These are phyloP conservation scores for Pestalotiopsis sp. DNA, from an alignment of 2,329 filamentous ascomycete species.

Conservation along the genomic window DNA sequence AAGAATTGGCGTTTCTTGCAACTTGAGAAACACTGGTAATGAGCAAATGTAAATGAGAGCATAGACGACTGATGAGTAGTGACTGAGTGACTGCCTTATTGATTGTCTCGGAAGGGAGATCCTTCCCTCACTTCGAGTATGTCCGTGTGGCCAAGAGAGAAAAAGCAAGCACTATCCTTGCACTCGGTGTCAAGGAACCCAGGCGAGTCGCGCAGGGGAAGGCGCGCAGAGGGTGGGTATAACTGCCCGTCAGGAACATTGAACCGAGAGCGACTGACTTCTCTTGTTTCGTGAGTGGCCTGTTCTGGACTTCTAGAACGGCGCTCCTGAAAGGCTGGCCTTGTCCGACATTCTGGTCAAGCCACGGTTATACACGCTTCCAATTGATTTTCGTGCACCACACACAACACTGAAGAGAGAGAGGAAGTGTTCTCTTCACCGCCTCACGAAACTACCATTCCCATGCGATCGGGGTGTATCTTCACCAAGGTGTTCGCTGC, in stretches of 20 bases:
- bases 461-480: not conserved
- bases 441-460: not conserved
- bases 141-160: not conserved
- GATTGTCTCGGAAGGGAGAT: slow-evolving; percentile 1
- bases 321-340: not conserved
- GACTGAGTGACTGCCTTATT: not conserved
- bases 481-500: not conserved
- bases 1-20: not conserved
- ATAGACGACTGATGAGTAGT: not conserved
- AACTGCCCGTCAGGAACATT: not conserved
- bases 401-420: not conserved
- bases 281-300: too few species aligned
- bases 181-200: not conserved
- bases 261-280: too few species aligned
- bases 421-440: not conserved
- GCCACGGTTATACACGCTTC: not conserved
- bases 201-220: not conserved
- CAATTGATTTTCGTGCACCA: not conserved
- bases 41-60: not conserved
- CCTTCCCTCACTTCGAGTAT: not conserved
- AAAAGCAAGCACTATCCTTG: slow-evolving; percentile 1
- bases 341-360: not conserved
- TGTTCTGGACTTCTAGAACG: not conserved
- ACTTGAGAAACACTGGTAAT: not conserved
- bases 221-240: too few species aligned